Base-by-base conservation (phyloP, 2,329 filamentous ascomycete genomes). In the Ceratocystis destructans region DNA sequence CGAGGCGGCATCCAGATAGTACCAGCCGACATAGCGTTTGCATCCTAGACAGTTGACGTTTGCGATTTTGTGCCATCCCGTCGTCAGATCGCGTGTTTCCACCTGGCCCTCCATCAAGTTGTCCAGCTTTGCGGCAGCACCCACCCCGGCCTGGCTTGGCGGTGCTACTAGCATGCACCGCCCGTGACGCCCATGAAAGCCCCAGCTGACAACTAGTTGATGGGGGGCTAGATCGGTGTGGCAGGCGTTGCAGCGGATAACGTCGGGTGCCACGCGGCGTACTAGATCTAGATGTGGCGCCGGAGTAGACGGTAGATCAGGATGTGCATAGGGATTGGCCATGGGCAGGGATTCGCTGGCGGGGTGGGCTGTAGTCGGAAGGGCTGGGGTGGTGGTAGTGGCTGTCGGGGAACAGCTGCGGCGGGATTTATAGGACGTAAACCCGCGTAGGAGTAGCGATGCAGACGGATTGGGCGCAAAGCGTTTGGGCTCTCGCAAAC, bases 151-250 rank as follows among this genome's bases (percentile, higher is more conserved):
- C 48, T 61, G 61, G 31, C n/a, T 65, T 2, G 44, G 53, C 20
- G 76, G 77, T 61, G 81, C 76, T 62, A 87, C 82, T 62, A 88
- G 79, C 71, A 82, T 85, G 12, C 84, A 85, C 28, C 84, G 80
- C 5, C 85, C 85, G 73, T 86, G 80, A 22, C 84, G 83, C 20
- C 85, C 85, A 0, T 81, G 85, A 75, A 87, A 88, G 69, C 83
- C 82, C 72, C 87, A 87, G 69, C 80, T 83, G 48, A 87, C 79
- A 68, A 87, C 82, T 72, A 87, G 84, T 12, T 80, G 78, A 17
- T 77, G 73, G 71, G 83, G 83, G 20, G 83, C 84, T n/a, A 87
- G 73, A 73, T 87, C 83, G 65, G 80, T 76, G 12, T 82, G 78
- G 76, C 85, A 87, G 62, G 74, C 77, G 44, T 77, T 76, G 74